These are phyloP conservation scores for Phytomonas sp. DNA, from an alignment of 208 protist genomes.

Conservation along the genomic window DNA sequence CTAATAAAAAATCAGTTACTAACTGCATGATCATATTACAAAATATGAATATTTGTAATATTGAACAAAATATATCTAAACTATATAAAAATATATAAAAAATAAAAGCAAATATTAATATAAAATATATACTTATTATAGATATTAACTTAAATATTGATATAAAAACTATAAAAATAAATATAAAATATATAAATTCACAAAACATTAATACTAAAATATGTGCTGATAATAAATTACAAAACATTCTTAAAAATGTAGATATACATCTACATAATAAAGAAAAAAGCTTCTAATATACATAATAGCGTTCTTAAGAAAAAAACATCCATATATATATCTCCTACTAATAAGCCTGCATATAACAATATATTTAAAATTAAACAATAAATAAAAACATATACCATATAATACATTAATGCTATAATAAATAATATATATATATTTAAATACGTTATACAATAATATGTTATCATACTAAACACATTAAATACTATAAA, in stretches of 20 bases:
- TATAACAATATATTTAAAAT: slow-evolving; percentile 74
- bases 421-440: slow-evolving; percentile 77
- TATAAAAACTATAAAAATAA: slow-evolving; percentile 66
- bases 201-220: slow-evolving; percentile 78
- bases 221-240: slow-evolving; percentile 80
- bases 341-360: slow-evolving; percentile 58
- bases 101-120: slow-evolving; percentile 73
- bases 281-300: slow-evolving; percentile 79
- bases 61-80: slow-evolving; percentile 65
- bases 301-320: slow-evolving; percentile 68
- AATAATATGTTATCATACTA: slow-evolving; percentile 68
- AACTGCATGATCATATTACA: slow-evolving; percentile 77
- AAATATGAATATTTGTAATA: slow-evolving; percentile 79
- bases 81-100: slow-evolving; percentile 82
- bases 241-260: slow-evolving; percentile 76
- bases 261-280: slow-evolving; percentile 71
- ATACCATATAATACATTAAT: slow-evolving; percentile 76
- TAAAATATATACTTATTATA: slow-evolving; percentile 50
- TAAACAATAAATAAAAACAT: slow-evolving; percentile 80
- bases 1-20: slow-evolving; percentile 71
- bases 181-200: slow-evolving; percentile 80
- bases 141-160: slow-evolving; percentile 65
- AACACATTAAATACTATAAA: slow-evolving; percentile 71
- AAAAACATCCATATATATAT: slow-evolving; percentile 75
- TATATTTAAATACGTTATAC: slow-evolving; percentile 79